Conservation (phyloP, 345 rosid species). For the Leavenworthia alabamica region DNA sequence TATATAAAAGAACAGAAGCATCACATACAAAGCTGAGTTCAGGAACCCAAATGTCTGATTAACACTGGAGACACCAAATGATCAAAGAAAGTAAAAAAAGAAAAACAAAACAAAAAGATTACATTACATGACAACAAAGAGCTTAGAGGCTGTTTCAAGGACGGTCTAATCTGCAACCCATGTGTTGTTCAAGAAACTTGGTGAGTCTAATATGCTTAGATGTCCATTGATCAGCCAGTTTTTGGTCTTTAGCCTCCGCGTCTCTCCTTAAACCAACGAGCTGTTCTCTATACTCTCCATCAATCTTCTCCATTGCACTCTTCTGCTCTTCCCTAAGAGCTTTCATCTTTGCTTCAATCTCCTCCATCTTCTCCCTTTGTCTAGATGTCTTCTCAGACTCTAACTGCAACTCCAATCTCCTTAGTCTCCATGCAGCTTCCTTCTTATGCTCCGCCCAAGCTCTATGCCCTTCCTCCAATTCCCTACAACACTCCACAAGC, state of each 20-base stretch:
- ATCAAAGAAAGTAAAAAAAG: neutral
- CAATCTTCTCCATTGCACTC: conserved; percentile 61
- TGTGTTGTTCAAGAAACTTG: conserved; percentile 68
- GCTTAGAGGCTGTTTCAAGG: neutral
- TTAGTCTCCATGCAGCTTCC: conserved; percentile 91
- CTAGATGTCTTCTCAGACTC: conserved; percentile 80
- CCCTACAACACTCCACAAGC: conserved; percentile 82
- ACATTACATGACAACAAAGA: conserved; percentile 18
- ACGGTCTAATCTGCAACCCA: conserved; percentile 43
- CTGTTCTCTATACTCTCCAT: conserved; percentile 76
- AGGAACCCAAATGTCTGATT: conserved; percentile 3
- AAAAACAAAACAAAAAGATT: neutral
- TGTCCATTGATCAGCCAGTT: conserved; percentile 83
- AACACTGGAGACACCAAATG: conserved; percentile 2
- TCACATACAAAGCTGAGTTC: conserved; percentile 19
- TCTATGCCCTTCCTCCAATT: conserved; percentile 83
- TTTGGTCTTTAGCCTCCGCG: conserved; percentile 86
- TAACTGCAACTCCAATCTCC: conserved; percentile 82
- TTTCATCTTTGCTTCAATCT: conserved; percentile 70
- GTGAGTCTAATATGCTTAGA: conserved; percentile 60
- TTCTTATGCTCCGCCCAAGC: conserved; percentile 83
- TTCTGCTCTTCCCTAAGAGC: conserved; percentile 88
- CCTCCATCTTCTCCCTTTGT: conserved; percentile 82
- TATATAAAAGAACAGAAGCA: conserved; percentile 1
- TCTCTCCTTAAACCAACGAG: conserved; percentile 61